Percentiles rank a stretch among this genome's conserved stretches.
Evolutionary conservation across 2,329 filamentous ascomycete species (phyloP).

Genomic region (Trichocomaceae sp.): DNA sequence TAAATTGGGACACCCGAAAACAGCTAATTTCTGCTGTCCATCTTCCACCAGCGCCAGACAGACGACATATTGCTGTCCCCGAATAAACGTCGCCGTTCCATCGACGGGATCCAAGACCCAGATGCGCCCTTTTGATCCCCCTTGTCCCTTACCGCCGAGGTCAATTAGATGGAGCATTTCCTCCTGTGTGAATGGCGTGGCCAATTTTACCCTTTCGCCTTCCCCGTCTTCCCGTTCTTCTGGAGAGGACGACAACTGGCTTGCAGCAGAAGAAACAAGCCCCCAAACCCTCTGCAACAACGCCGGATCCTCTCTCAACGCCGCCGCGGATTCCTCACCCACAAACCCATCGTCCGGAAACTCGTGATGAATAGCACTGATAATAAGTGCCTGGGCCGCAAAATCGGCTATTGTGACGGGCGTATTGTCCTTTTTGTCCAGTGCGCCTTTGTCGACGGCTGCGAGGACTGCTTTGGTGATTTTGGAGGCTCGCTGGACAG

Average conservation of each 20-base stretch:
- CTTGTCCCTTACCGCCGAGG: constrained; percentile 44
- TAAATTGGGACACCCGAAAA: constrained; percentile 58
- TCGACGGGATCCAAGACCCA: constrained; percentile 63
- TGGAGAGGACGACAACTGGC: constrained; percentile 19
- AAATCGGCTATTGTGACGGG: constrained; percentile 61
- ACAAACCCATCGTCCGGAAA: constrained; percentile 55
- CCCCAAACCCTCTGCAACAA: constrained; percentile 52
- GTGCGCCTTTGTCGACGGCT: constrained; percentile 43
- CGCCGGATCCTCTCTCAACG: constrained; percentile 43
- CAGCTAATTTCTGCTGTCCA: constrained; percentile 52
- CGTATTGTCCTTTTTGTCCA: constrained; percentile 53
- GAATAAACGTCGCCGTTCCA: constrained; percentile 57
- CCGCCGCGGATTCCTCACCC: constrained; percentile 54
- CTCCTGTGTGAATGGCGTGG: constrained; percentile 41
- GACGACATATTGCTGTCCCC: constrained; percentile 57
- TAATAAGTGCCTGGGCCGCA: constrained; percentile 57
- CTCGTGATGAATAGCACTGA: constrained; percentile 47
- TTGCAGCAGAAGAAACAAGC: constrained; percentile 39
- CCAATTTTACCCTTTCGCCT: constrained; percentile 23
- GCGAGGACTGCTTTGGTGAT: constrained; percentile 52
- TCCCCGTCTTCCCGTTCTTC: background rate
- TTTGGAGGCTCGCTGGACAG: constrained; percentile 51
- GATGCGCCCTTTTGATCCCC: constrained; percentile 38
- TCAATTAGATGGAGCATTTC: constrained; percentile 60
- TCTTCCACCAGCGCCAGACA: constrained; percentile 54